Percentiles rank a stretch among this genome's conserved stretches.
Conservation (phyloP, 2,329 filamentous ascomycete genomes). For the Hawksworthiomyces lignivorus region DNA sequence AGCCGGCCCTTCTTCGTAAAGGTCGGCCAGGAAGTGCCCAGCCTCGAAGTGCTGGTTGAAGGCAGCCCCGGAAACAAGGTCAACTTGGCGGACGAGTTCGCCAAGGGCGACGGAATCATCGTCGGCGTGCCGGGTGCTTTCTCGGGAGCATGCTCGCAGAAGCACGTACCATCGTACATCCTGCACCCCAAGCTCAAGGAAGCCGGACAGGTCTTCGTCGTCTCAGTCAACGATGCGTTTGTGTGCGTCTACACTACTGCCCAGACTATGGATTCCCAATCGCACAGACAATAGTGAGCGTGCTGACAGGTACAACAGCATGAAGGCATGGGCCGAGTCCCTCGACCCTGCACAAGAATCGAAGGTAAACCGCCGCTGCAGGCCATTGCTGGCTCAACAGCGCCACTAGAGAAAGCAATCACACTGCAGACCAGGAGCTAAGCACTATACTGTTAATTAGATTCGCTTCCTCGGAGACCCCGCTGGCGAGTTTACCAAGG, state of each 20-base stretch:
- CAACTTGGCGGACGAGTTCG: conserved; percentile 71
- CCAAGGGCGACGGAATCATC: conserved; percentile 66
- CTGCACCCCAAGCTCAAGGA: conserved; percentile 68
- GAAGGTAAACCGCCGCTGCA: too few relatives aligned
- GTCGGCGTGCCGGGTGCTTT: conserved; percentile 80
- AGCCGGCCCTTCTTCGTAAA: conserved; percentile 58
- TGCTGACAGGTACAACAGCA: too few relatives aligned
- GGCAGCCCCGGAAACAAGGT: conserved; percentile 87
- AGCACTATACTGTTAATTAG: too few relatives aligned
- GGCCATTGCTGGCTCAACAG: too few relatives aligned
- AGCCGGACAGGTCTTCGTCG: conserved; percentile 79
- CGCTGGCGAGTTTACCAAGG: conserved; percentile 69
- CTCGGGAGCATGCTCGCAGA: conserved; percentile 48
- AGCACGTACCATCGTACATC: conserved; percentile 81
- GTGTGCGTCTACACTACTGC: conserved; percentile 75
- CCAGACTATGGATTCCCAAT: too few relatives aligned
- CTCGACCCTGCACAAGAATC: conserved; percentile 69
- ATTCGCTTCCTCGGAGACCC: conserved; percentile 87
- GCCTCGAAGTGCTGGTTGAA: conserved; percentile 71
- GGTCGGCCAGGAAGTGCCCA: conserved; percentile 71
- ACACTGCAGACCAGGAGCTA: too few relatives aligned
- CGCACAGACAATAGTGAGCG: too few relatives aligned
- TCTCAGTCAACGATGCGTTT: conserved; percentile 90
- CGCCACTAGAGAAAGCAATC: too few relatives aligned
- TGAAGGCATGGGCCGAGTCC: conserved; percentile 78